Evolutionary conservation across 352 stramenopile genomes (phyloP).

Genomic region (Globisporangium spinosum): DNA sequence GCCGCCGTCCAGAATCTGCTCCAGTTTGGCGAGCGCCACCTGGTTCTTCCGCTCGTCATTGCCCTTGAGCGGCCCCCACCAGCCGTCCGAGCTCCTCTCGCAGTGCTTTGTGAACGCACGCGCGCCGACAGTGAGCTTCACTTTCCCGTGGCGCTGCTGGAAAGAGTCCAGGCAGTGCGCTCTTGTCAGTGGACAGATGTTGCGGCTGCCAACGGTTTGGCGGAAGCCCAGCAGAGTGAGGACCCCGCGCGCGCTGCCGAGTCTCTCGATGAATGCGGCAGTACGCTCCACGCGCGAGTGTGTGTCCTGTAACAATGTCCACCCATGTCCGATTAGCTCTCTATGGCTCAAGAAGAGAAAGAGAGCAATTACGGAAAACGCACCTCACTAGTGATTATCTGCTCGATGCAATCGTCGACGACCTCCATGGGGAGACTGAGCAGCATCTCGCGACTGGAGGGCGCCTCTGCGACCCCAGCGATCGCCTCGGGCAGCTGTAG

Average conservation of each 20-base stretch:
- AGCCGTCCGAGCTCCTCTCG: slow-evolving; percentile 55
- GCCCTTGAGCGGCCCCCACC: slow-evolving; percentile 58
- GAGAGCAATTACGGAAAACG: background rate
- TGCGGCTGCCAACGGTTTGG: slow-evolving; percentile 52
- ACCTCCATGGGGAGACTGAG: slow-evolving; percentile 20
- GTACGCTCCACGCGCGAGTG: slow-evolving; percentile 8
- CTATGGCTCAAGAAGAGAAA: background rate
- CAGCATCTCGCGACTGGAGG: slow-evolving; percentile 28
- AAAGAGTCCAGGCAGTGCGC: slow-evolving; percentile 58
- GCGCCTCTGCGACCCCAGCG: slow-evolving; percentile 35
- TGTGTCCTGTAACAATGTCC: slow-evolving; percentile 1
- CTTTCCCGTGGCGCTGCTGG: slow-evolving; percentile 28
- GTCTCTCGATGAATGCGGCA: slow-evolving; percentile 25
- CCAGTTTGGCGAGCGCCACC: slow-evolving; percentile 42
- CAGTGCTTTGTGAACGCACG: slow-evolving; percentile 80
- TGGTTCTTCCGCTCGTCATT: slow-evolving; percentile 71
- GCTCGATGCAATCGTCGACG: slow-evolving; percentile 26
- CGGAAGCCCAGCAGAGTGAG: slow-evolving; percentile 66
- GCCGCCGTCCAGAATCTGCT: slow-evolving; percentile 42
- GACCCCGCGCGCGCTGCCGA: slow-evolving; percentile 56
- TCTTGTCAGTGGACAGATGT: slow-evolving; percentile 46
- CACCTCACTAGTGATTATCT: background rate
- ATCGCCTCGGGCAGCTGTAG: slow-evolving; percentile 22
- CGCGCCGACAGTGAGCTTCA: slow-evolving; percentile 67
- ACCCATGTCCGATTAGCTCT: background rate